A percentile compares a stretch with the other conserved stretches of the same genome.
Evolutionary conservation across 2,329 filamentous ascomycete genomes (phyloP).

Genomic region (Colletotrichum caudatum): DNA sequence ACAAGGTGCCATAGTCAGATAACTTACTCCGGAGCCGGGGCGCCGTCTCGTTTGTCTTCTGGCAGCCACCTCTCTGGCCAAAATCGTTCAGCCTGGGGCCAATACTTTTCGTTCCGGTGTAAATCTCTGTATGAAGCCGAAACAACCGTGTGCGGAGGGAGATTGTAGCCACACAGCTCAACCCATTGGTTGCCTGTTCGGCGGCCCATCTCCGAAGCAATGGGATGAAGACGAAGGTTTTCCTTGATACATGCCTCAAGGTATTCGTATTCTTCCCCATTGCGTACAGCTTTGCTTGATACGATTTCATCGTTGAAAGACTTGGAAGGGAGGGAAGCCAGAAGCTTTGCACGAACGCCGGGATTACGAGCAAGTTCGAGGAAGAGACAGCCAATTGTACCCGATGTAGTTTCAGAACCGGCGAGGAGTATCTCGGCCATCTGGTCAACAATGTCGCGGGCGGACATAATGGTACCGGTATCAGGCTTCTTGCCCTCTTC

Average conservation of each 20-base stretch:
- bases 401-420: constrained; percentile 47
- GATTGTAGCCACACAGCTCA: constrained; percentile 34
- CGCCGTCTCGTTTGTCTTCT: constrained; percentile 31
- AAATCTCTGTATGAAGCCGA: constrained; percentile 39
- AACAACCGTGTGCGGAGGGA: constrained; percentile 39
- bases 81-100: constrained; percentile 35
- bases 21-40: constrained; percentile 32
- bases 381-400: constrained; percentile 46
- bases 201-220: constrained; percentile 40
- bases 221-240: constrained; percentile 78
- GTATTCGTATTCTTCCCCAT: constrained; percentile 56
- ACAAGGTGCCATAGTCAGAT: no score
- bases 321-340: constrained; percentile 24
- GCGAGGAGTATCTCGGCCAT: constrained; percentile 45
- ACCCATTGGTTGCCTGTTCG: constrained; percentile 38
- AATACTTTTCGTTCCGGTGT: constrained; percentile 34
- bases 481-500: constrained; percentile 39
- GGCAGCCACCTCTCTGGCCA: constrained; percentile 38
- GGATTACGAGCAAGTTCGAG: constrained; percentile 46
- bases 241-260: constrained; percentile 84
- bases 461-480: constrained; percentile 40
- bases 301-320: constrained; percentile 29
- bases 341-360: constrained; percentile 42
- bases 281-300: constrained; percentile 32
- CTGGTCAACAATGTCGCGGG: constrained; percentile 41